phyloP scores from a whole-genome alignment of 2,329 filamentous ascomycete genomes.

The Curvularia spicifera region DNA sequence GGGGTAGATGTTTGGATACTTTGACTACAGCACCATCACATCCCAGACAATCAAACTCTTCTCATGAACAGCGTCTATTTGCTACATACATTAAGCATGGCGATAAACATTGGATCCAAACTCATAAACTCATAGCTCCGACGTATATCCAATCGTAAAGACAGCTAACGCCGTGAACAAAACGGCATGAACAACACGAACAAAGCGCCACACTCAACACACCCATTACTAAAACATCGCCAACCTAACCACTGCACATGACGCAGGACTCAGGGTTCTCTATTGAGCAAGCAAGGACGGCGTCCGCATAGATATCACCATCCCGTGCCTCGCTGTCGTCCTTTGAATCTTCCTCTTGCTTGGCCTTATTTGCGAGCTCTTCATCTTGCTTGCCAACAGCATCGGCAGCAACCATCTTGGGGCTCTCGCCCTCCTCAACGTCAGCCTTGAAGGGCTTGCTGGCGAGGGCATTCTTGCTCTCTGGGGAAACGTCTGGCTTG shows the following conservation, averaged over 20 bases:
- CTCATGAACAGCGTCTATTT: neutral
- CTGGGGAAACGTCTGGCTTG: slow-evolving; percentile 71
- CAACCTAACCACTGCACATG: slow-evolving; percentile 88
- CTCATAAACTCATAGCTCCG: slow-evolving; percentile 35
- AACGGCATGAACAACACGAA: neutral
- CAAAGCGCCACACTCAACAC: neutral
- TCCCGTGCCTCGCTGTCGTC: slow-evolving; percentile 77
- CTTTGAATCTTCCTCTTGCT: slow-evolving; percentile 76
- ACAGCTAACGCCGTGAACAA: slow-evolving; percentile 1
- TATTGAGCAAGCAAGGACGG: slow-evolving; percentile 91
- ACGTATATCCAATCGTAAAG: slow-evolving; percentile 17
- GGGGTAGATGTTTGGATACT: too few species aligned
- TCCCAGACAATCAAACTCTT: too few species aligned
- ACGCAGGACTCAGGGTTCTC: slow-evolving; percentile 94
- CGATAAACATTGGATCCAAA: slow-evolving; percentile 6
- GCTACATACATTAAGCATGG: neutral
- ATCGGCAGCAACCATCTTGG: slow-evolving; percentile 77
- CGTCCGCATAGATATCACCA: slow-evolving; percentile 93
- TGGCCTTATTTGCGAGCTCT: slow-evolving; percentile 64
- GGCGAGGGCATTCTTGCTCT: slow-evolving; percentile 61
- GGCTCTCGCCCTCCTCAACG: slow-evolving; percentile 76
- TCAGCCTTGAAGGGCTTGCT: slow-evolving; percentile 77
- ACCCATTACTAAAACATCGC: neutral
- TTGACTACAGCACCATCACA: neutral
- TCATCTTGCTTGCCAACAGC: slow-evolving; percentile 67